phyloP scores from a whole-genome alignment of 441 rosid genomes.

The Brassica balearica region DNA sequence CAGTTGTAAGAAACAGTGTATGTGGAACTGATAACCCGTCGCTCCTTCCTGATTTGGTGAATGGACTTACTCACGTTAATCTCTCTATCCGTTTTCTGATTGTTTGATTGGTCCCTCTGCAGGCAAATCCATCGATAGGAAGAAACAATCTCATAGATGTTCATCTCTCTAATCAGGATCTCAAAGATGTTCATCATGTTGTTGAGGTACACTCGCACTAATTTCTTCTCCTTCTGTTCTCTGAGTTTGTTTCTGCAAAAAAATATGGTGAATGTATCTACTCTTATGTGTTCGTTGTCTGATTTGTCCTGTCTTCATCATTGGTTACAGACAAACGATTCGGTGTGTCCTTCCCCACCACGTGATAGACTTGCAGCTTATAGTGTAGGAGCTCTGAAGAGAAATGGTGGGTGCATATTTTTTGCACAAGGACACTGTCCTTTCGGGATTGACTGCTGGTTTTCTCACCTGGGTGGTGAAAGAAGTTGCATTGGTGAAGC shows the following conservation, averaged over 20 bases:
- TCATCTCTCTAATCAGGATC: too few relatives aligned
- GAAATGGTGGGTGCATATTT: background rate
- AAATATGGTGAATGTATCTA: background rate
- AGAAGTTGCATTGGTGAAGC: background rate
- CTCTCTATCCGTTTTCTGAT: too few relatives aligned
- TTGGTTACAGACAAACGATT: background rate
- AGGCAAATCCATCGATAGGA: too few relatives aligned
- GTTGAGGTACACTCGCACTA: too few relatives aligned
- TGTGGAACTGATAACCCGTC: too few relatives aligned
- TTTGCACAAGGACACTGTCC: background rate
- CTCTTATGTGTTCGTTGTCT: background rate
- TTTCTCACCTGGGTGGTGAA: background rate
- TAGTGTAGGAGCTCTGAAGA: background rate
- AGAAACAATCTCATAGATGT: too few relatives aligned
- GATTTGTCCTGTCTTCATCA: background rate
- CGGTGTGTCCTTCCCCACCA: background rate
- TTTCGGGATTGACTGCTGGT: background rate
- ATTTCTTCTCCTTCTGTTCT: background rate
- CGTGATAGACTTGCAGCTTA: background rate
- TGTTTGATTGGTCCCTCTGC: too few relatives aligned
- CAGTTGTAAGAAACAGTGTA: too few relatives aligned
- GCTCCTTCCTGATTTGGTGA: too few relatives aligned
- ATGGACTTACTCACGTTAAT: too few relatives aligned
- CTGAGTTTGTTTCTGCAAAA: background rate
- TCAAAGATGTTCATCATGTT: too few relatives aligned